phyloP scores from a whole-genome alignment of 2,329 filamentous ascomycete species.

The Aspergillus unguis region DNA sequence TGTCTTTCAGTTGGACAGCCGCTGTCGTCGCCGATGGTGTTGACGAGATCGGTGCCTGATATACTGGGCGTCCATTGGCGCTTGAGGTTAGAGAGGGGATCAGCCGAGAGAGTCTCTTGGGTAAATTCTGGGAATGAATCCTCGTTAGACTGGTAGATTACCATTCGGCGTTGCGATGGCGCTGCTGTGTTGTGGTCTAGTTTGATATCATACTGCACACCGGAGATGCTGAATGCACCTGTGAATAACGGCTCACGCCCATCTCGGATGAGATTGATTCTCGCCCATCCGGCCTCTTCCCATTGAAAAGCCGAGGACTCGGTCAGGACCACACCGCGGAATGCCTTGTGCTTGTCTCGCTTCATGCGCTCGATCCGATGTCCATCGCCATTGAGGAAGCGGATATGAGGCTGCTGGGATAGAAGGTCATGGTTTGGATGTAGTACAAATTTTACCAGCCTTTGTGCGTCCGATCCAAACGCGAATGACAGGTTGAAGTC shows the following conservation, averaged over 20 bases:
- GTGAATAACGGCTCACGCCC: conserved; percentile 12
- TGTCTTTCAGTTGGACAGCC: conserved; percentile 83
- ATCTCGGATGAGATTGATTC: conserved; percentile 12
- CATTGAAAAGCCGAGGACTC: not conserved
- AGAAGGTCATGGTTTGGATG: conserved; percentile 15
- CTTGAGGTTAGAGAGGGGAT: not conserved
- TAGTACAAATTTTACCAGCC: not conserved
- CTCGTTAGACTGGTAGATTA: not conserved
- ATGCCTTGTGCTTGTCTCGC: not conserved
- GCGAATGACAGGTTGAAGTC: conserved; percentile 8
- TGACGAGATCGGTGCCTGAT: conserved; percentile 45
- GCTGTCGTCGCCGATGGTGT: conserved; percentile 68
- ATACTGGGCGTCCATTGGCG: conserved; percentile 2
- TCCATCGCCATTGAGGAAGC: conserved; percentile 5
- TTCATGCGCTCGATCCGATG: not conserved
- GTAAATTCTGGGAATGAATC: not conserved
- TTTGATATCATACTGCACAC: conserved; percentile 8
- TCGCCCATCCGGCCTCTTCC: conserved; percentile 11
- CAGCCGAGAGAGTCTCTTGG: not conserved
- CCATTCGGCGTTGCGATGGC: not conserved
- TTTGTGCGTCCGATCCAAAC: not conserved
- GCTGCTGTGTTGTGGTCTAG: not conserved
- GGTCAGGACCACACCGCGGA: conserved; percentile 3
- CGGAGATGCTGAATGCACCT: conserved; percentile 8
- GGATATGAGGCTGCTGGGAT: conserved; percentile 2